These are phyloP conservation scores for Tolypocladium tundrense DNA, from an alignment of 2,329 filamentous ascomycete genomes.

Conservation along the genomic window DNA sequence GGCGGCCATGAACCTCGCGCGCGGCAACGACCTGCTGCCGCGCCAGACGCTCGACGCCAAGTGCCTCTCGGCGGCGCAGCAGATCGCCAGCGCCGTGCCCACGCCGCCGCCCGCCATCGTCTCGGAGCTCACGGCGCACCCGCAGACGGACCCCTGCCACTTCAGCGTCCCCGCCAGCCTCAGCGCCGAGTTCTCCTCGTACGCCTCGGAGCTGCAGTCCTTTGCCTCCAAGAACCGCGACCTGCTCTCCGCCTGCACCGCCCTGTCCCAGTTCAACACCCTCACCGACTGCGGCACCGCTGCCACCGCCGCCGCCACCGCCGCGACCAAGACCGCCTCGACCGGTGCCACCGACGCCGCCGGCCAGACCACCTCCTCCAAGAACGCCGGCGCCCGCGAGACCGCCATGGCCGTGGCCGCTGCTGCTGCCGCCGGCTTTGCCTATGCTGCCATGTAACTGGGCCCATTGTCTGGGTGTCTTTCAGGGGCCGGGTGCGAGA, in stretches of 20 bases:
- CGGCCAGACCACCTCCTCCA: neutral
- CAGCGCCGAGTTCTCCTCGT: slow-evolving; percentile 18
- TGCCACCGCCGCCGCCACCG: slow-evolving; percentile 6
- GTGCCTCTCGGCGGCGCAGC: slow-evolving; percentile 14
- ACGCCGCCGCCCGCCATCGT: slow-evolving; percentile 19
- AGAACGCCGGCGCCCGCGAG: slow-evolving; percentile 13
- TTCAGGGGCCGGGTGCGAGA: no score
- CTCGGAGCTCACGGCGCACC: slow-evolving; percentile 12
- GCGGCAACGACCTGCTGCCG: slow-evolving; percentile 10
- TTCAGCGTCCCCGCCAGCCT: slow-evolving; percentile 20
- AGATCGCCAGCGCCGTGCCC: slow-evolving; percentile 15
- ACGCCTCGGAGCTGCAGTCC: slow-evolving; percentile 16
- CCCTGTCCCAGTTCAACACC: neutral
- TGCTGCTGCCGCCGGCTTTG: slow-evolving; percentile 18
- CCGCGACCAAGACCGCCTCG: neutral
- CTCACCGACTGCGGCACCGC: neutral
- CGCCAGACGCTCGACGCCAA: slow-evolving; percentile 11
- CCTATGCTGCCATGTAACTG: slow-evolving; percentile 17
- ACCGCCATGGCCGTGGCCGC: slow-evolving; percentile 18
- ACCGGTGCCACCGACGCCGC: slow-evolving; percentile 2
- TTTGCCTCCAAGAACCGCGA: slow-evolving; percentile 20
- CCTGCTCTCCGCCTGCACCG: slow-evolving; percentile 18
- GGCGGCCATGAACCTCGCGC: slow-evolving; percentile 17
- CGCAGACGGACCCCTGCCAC: slow-evolving; percentile 20
- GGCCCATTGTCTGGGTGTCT: neutral